Evolutionary conservation across 1,284 basidiomycete genomes (phyloP), one percentile per base, ranked within the genome.

Genomic region (Tilletia caries): DNA sequence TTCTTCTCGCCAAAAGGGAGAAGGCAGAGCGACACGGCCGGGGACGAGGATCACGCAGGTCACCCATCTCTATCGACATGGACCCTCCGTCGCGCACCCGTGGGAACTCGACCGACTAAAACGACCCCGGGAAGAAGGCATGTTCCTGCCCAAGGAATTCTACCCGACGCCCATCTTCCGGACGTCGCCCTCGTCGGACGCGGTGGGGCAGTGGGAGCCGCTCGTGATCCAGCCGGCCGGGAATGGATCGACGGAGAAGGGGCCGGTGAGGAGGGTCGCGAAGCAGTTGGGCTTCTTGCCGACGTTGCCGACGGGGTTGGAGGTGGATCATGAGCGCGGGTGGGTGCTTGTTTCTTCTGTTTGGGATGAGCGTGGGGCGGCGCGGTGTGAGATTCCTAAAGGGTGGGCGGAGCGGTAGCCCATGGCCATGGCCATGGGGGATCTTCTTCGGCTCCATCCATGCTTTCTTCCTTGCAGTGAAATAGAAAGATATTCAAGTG

Each of bases 331-430:
- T 27, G 52, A 69, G 37, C 66, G 65, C 43, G 71, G 72, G 66
- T 52, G 72, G 65, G 50, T 78, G 34, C 70, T 69, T 37, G 71
- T 78, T 3, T 64, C 74, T 29, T 75, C 75, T 2, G 76, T 75
- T 27, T 78, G 75, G 58, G 76, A 78, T 34, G 76, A 78, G 64
- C 58, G 76, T 1, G 76, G 73, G 29, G 64, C 76, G 23, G 76
- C 76, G 20, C 65, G 69, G 27, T 78, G 76, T 37, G 25, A 64
- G 1, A 58, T 76, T 13, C 76, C 76, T 2, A 62, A 54, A 1
- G 70, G 72, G 27, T 75, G 73, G 73, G 64, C 72, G 29, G 76
- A 76, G 66, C 4, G 23, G 43, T 68, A 43, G n/a, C n/a, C n/a
- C n/a, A n/a, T n/a, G n/a, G n/a, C n/a, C n/a, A n/a, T n/a, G n/a